Evolutionary conservation across 2,329 filamentous ascomycete species (phyloP), one percentile per base, ranked within the genome.

Genomic region (Fusarium liriodendri): DNA sequence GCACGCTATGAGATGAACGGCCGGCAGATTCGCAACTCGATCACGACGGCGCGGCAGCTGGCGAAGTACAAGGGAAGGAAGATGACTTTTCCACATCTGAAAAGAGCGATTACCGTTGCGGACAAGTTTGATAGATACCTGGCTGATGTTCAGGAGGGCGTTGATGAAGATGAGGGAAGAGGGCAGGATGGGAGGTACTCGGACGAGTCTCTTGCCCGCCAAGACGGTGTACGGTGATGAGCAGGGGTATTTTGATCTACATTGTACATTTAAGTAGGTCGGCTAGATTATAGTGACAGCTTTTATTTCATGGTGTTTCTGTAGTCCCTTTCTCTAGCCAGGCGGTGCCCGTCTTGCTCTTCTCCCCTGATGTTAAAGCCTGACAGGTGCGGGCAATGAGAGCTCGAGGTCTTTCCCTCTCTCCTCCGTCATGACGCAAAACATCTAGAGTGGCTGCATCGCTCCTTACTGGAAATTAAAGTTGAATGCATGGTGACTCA

Each of bases 101-200:
- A 71, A 58, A 55, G 67, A 2, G 69, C 67, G 1, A 70, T 71
- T 5, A 32, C 55, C 1, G 57, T 71, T 1, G 67, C 67, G 0
- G 11, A 55, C 18, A 70, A 67, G 52, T 71, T 71, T 42, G 69
- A 67, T 9, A 70, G 42, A 7, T 71, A 70, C 18, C 4, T 71
- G 13, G 42, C 57, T 22, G 57, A 60, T 50, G 62, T 71, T 11
- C 55, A 69, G 5, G 66, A 70, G n/a, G 61, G 60, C 0, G 22
- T 66, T 3, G 58, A 61, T 33, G 66, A 66, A 29, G 38, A 70
- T 25, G 25, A 6, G 54, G 65, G 58, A 0, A 58, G 61, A 10
- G 66, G 47, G 0, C 50, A 66, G 13, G 35, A 61, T 38, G 68
- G 61, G 2, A 14, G 68, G 4, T 66, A 70, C 22, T 60, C 68